phyloP scores from a whole-genome alignment of 345 rosid genomes.

The Corymbia maculata region DNA sequence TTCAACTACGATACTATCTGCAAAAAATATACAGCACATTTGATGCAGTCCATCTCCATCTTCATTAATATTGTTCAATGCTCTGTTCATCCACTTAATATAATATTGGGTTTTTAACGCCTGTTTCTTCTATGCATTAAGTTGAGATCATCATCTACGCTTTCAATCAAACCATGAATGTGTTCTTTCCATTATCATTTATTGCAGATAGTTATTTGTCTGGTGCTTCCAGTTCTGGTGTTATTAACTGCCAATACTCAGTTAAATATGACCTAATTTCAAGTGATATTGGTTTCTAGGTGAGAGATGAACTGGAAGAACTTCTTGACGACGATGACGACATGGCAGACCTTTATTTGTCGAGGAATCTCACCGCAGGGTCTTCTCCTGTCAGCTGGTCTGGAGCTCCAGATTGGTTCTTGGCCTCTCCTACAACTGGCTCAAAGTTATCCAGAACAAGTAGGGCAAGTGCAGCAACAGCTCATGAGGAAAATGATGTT shows the following conservation, averaged over 20 bases:
- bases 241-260: not conserved
- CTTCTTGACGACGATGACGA: conserved; percentile 46
- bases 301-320: conserved; percentile 48
- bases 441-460: conserved; percentile 42
- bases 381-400: conserved; percentile 30
- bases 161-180: not conserved
- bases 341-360: conserved; percentile 51
- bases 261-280: not conserved
- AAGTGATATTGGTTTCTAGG: conserved; percentile 9
- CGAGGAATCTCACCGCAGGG: conserved; percentile 25
- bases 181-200: not conserved
- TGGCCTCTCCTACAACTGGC: conserved; percentile 21
- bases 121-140: not conserved
- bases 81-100: not conserved
- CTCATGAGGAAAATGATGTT: conserved; percentile 37
- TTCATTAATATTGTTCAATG: not conserved
- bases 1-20: not conserved
- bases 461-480: conserved; percentile 22
- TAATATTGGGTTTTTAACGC: not conserved
- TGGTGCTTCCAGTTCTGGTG: not conserved
- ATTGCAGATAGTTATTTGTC: not conserved
- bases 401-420: conserved; percentile 27
- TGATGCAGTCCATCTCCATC: not conserved
- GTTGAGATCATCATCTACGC: not conserved
- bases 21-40: not conserved